Conservation (phyloP, 2,329 filamentous ascomycete genomes). For the Ophiosphaerella korrae region DNA sequence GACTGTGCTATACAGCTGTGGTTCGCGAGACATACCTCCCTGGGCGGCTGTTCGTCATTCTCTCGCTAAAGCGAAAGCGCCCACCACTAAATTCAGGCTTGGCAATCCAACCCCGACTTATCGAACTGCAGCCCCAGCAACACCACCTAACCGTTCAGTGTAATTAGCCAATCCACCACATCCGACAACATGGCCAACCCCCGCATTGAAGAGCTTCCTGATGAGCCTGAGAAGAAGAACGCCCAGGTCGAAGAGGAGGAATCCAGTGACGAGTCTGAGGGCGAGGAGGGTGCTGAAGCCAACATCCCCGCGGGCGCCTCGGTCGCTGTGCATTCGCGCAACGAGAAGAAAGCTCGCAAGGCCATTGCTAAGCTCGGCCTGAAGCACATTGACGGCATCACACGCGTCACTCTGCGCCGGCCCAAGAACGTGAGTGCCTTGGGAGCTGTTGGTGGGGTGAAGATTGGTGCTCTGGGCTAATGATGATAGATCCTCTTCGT, state of each 20-base stretch:
- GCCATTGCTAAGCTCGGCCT: slow-evolving; percentile 98
- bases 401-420: slow-evolving; percentile 93
- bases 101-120: slow-evolving; percentile 20
- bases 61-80: slow-evolving; percentile 35
- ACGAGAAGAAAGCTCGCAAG: slow-evolving; percentile 99
- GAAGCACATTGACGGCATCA: slow-evolving; percentile 96
- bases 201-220: slow-evolving; percentile 95
- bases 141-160: slow-evolving; percentile 2
- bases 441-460: slow-evolving; percentile 21
- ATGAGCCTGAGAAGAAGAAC: slow-evolving; percentile 80
- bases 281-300: slow-evolving; percentile 70
- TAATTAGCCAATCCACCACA: slow-evolving; percentile 25
- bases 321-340: slow-evolving; percentile 93
- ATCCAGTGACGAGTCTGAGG: slow-evolving; percentile 75
- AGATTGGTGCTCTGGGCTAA: slow-evolving; percentile 22
- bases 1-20: no score
- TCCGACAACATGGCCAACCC: slow-evolving; percentile 86
- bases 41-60: slow-evolving; percentile 4
- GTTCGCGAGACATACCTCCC: no score
- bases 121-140: slow-evolving; percentile 21
- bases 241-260: slow-evolving; percentile 75
- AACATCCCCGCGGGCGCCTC: slow-evolving; percentile 82
- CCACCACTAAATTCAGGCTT: slow-evolving; percentile 31
- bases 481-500: slow-evolving; percentile 87
- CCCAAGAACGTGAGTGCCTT: slow-evolving; percentile 90